Conservation (phyloP, 129 eudicot species). For the Rutidosis leptorrhynchoides region DNA sequence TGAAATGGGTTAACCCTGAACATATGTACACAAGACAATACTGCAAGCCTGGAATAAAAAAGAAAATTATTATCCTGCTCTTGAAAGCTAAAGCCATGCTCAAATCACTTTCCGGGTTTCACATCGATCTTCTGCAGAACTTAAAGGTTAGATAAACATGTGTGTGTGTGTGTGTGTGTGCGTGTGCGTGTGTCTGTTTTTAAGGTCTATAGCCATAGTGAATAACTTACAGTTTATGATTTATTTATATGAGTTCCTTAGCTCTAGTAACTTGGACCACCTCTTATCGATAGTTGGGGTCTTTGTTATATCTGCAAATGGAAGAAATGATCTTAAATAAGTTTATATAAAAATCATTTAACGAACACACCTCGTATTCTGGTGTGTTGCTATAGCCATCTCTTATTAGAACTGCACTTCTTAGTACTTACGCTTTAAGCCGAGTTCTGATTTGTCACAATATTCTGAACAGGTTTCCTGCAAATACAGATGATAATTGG, state of each 20-base stretch:
- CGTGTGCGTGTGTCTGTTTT: not conserved
- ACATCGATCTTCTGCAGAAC: constrained; percentile 25
- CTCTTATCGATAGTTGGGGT: constrained; percentile 53
- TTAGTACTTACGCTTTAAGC: constrained; percentile 51
- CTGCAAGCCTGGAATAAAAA: constrained; percentile 17
- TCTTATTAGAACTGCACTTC: not conserved
- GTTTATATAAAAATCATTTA: not conserved
- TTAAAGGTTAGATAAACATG: constrained; percentile 24
- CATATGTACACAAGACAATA: constrained; percentile 26
- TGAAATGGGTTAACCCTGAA: constrained; percentile 24
- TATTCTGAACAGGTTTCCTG: constrained; percentile 88
- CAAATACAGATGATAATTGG: constrained; percentile 20
- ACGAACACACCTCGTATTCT: not conserved
- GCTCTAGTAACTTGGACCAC: constrained; percentile 73
- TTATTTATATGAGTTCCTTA: constrained; percentile 39
- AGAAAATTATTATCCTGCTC: constrained; percentile 14
- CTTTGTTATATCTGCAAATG: constrained; percentile 51
- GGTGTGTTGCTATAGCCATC: not conserved
- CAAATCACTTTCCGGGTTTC: constrained; percentile 11
- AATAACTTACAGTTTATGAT: constrained; percentile 24
- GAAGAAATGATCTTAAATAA: constrained; percentile 14
- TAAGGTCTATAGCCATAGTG: constrained; percentile 2
- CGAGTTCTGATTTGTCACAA: constrained; percentile 72
- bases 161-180: not conserved
- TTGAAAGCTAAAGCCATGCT: constrained; percentile 19